Percentiles rank a stretch among this genome's conserved stretches.
phyloP scores from a whole-genome alignment of 805 yeast genomes.

The Lipomyces kockii region DNA sequence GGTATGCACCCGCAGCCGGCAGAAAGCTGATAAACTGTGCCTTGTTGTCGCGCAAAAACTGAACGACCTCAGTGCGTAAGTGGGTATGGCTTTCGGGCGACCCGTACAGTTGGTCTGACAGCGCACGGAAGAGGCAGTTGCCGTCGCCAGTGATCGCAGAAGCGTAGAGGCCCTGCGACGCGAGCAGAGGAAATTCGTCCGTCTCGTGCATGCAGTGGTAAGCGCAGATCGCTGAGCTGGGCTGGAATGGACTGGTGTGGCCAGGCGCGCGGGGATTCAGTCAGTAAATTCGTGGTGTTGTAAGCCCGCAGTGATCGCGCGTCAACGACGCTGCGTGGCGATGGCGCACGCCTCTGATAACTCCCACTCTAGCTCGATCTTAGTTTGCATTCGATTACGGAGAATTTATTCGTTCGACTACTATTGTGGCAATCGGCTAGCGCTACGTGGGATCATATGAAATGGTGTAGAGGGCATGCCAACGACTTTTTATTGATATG shows the following conservation, averaged over 20 bases:
- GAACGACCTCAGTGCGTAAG: slow-evolving; percentile 44
- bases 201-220: slow-evolving; percentile 5
- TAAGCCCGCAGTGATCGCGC: too few species aligned
- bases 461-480: background rate
- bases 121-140: slow-evolving; percentile 50
- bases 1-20: slow-evolving; percentile 17
- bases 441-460: background rate
- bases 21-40: slow-evolving; percentile 40
- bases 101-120: slow-evolving; percentile 50
- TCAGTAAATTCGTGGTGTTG: background rate
- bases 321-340: background rate
- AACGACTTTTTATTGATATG: too few species aligned
- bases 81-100: slow-evolving; percentile 43
- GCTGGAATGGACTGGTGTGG: background rate
- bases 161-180: slow-evolving; percentile 46
- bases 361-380: too few species aligned
- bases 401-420: background rate
- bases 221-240: background rate
- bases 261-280: background rate
- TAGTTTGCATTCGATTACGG: too few species aligned
- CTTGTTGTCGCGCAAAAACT: slow-evolving; percentile 42
- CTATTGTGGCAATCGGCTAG: background rate
- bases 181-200: slow-evolving; percentile 47
- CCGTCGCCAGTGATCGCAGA: slow-evolving; percentile 50
- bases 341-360: background rate